These are phyloP conservation scores for Ascochyta clinopodiicola DNA, from an alignment of 2,329 filamentous ascomycete genomes.

Conservation along the genomic window DNA sequence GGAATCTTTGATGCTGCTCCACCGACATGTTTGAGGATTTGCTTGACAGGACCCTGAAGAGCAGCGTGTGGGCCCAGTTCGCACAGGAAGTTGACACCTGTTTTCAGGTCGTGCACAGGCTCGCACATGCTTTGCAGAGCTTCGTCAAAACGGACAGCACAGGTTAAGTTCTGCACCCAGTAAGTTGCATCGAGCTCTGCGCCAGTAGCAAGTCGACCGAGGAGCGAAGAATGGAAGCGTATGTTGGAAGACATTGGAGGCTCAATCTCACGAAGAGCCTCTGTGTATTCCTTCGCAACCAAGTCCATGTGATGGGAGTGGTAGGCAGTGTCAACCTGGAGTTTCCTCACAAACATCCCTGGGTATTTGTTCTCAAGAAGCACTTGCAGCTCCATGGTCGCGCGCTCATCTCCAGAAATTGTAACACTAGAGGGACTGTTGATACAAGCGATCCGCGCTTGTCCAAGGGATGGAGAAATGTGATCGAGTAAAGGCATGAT, in stretches of 20 bases:
- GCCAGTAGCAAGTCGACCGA: slow-evolving; percentile 16
- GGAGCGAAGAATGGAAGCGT: slow-evolving; percentile 28
- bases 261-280: slow-evolving; percentile 30
- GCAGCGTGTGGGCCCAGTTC: slow-evolving; percentile 37
- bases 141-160: slow-evolving; percentile 26
- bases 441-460: slow-evolving; percentile 34
- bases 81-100: slow-evolving; percentile 26
- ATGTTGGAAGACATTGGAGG: slow-evolving; percentile 23
- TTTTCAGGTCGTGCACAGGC: slow-evolving; percentile 16
- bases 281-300: slow-evolving; percentile 32
- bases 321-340: slow-evolving; percentile 56
- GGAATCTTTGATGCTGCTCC: slow-evolving; percentile 23
- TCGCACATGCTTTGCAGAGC: slow-evolving; percentile 22
- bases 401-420: slow-evolving; percentile 53
- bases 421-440: slow-evolving; percentile 55
- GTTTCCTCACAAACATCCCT: slow-evolving; percentile 47
- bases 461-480: slow-evolving; percentile 9
- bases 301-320: slow-evolving; percentile 45
- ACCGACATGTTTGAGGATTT: slow-evolving; percentile 27
- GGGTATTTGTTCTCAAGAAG: slow-evolving; percentile 45
- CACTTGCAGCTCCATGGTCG: slow-evolving; percentile 44
- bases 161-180: slow-evolving; percentile 34
- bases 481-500: slow-evolving; percentile 24
- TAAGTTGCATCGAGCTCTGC: slow-evolving; percentile 25
- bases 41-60: slow-evolving; percentile 32